Evolutionary conservation across 2,329 filamentous ascomycete genomes (phyloP), one percentile per base, ranked within the genome.

Genomic region (Coniella vitis): DNA sequence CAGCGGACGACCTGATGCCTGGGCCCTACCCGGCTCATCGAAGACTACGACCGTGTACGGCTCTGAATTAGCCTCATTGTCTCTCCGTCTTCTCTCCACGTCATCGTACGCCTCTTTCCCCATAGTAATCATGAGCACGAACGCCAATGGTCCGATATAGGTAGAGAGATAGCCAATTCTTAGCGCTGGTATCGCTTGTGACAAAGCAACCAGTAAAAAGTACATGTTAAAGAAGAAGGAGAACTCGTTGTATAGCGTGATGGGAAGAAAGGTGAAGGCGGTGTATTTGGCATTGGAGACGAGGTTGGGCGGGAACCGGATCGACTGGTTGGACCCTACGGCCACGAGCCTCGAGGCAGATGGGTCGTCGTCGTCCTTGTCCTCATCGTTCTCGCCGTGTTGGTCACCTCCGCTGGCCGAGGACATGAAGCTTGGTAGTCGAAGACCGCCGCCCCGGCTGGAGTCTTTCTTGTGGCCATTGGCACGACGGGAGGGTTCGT

Each of bases 181-280:
- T 47, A 98, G 70, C 19, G 87, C 79, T 4, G 90, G 90, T 60
- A 98, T 90, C 38, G 89, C 84, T 68, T 98, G 93, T 34, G 91
- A 97, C 43, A 97, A 69, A 7, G 93, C 94, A 43, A 98, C 93
- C 21, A 97, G 81, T 48, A 98, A 74, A 65, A 98, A 98, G 65
- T 98, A 98, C 74, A 97, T 88, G 76, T 98, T 98, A 76, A 98
- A 95, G 70, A 98, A 98, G 73, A 97, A 98, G 52, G 91, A 96
- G 65, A 98, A 98, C 64, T 98, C 93, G 69, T 97, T 97, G 69
- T 96, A 98, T 19, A 98, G 74, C 0, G 93, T 98, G 45, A 91
- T 76, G 2, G 94, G 94, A 13, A 98, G 76, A 67, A 98, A 98
- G 45, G 87, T 95, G 72, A 90, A 85, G 1, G 90, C 83, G 25